Evolutionary conservation across 495 filamentous ascomycete species (phyloP), one percentile per base, ranked within the genome.

Genomic region (Evernia prunastri): DNA sequence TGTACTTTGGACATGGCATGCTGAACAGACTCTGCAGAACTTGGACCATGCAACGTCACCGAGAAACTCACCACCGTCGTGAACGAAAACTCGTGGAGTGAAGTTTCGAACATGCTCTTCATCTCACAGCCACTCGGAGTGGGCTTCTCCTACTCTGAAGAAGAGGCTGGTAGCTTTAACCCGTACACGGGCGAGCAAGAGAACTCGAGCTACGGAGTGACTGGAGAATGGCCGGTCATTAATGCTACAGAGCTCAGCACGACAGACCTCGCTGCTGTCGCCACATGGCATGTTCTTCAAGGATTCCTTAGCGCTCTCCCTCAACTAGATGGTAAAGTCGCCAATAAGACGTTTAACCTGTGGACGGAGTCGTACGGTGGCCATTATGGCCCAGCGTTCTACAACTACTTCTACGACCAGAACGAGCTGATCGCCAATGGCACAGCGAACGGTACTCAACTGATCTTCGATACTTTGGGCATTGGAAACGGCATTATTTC

Each of bases 51-150:
- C 69, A 75, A 77, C 61, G 76, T 87, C 33, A 82, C 80, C 20
- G 70, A 78, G 56, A 75, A 81, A 36, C 72, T 80, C 56, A 80
- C 83, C 60, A 75, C 81, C 18, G 76, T 75, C 56, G 71, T 81
- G 23, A 84, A 86, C 70, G 81, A 81, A 17, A 87, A 86, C 75
- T 81, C 83, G 7, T 92, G 87, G 87, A 88, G 85, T 70, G 80
- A 87, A 66, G 82, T 82, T 4, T 87, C 86, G 18, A 91, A 91
- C 68, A 81, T 91, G 80, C 75, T 92, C 15, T 92, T 86, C 68
- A 78, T 92, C 49, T 88, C 88, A 36, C 86, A 90, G 72, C 82
- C 86, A 17, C 70, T 86, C 42, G 86, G 85, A 25, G 79, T 82
- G 5, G 83, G 82, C 0, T 87, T 88, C 66, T 86, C 83, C 0